phyloP scores from a whole-genome alignment of 75 land plant genomes.

The Pinus albicaulis region DNA sequence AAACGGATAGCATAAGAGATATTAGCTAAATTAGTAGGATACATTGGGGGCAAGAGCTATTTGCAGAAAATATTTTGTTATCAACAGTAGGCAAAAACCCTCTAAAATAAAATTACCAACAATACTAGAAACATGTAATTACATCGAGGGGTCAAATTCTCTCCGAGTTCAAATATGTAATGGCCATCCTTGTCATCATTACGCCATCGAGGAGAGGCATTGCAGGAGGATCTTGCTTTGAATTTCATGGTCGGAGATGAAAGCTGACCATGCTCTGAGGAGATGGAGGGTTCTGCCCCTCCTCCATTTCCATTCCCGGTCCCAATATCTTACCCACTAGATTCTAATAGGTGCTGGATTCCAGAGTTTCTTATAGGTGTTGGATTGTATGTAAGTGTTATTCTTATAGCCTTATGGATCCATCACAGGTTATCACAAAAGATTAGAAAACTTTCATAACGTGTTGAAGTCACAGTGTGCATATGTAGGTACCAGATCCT shows the following conservation, averaged over 20 bases:
- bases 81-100: too few species aligned
- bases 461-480: too few species aligned
- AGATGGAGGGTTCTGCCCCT: neutral
- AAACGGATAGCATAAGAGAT: too few species aligned
- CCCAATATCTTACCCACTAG: conserved; percentile 69
- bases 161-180: conserved; percentile 56
- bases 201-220: conserved; percentile 22
- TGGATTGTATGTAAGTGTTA: too few species aligned
- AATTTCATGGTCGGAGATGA: neutral
- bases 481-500: too few species aligned
- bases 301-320: conserved; percentile 35
- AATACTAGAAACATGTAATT: conserved; percentile 22
- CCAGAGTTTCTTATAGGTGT: too few species aligned
- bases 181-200: conserved; percentile 72
- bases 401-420: too few species aligned
- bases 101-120: neutral
- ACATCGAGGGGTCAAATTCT: conserved; percentile 89
- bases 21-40: neutral
- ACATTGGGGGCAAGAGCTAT: neutral
- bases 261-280: neutral
- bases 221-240: neutral
- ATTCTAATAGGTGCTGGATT: too few species aligned
- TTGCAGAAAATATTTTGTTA: too few species aligned
- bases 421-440: too few species aligned
- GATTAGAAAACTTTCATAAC: too few species aligned